Evolutionary conservation across 2,329 filamentous ascomycete genomes (phyloP).

Genomic region (Canariomyces notabilis): DNA sequence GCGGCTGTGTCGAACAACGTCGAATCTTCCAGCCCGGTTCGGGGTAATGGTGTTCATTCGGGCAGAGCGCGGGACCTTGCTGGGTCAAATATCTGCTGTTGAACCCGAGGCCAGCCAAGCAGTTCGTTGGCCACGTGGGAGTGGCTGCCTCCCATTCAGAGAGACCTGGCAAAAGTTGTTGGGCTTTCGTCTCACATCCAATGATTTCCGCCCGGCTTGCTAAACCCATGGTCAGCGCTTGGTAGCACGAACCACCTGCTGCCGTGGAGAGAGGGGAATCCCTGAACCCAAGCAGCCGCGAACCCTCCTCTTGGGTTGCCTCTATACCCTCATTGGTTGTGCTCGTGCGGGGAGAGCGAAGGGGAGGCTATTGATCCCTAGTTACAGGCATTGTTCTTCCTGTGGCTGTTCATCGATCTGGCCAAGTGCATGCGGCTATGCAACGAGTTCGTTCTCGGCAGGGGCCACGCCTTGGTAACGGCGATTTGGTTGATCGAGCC

Average conservation of each 20-base stretch:
- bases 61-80: constrained; percentile 15
- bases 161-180: neutral
- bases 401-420: constrained; percentile 11
- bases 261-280: too few species aligned
- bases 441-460: constrained; percentile 5
- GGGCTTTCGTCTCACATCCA: too few species aligned
- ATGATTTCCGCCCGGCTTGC: too few species aligned
- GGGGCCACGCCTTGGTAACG: constrained; percentile 4
- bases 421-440: constrained; percentile 17
- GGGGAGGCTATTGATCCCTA: too few species aligned
- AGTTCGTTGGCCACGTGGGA: constrained; percentile 1
- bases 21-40: constrained; percentile 5
- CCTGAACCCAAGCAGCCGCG: too few species aligned
- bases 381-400: neutral
- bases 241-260: too few species aligned
- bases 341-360: too few species aligned
- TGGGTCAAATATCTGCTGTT: constrained; percentile 5
- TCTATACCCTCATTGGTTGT: too few species aligned
- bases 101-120: neutral
- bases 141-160: neutral
- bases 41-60: constrained; percentile 11
- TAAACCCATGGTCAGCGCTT: too few species aligned
- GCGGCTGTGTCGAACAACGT: neutral
- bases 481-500: constrained; percentile 13
- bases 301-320: too few species aligned